Base-by-base conservation (phyloP, 371 early-diverging fungal genomes). In the Saksenaea vasiformis region DNA sequence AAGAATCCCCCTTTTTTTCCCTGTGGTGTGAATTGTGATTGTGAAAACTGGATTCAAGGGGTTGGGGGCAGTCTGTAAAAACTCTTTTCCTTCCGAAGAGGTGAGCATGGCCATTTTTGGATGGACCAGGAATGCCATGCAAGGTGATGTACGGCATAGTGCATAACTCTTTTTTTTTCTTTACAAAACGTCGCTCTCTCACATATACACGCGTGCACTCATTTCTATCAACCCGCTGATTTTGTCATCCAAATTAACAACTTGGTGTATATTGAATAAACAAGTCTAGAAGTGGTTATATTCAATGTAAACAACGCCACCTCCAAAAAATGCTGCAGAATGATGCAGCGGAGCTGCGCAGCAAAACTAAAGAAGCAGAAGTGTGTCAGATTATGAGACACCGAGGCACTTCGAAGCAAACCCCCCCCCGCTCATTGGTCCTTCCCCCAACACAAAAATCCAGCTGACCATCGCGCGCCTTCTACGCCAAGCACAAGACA, bases 351-450 rank as follows among this genome's bases (percentile, higher is more conserved):
- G 51, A 22, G 22, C 51, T 47, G 51, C 51, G 51, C 51, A 47
- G 51, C 51, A 47, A 47, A 47, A 47, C 51, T 47, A 47, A 47
- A 47, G 10, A n/a, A n/a, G 24, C n/a, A 47, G 19, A 47, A 47
- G 51, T 47, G 51, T 47, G 24, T 47, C 51, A 47, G 51, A 17
- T 22, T 22, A 47, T 17, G 51, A 47, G n/a, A 47, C 22, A 47
- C 55, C 55, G 62, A 62, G 54, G 62, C 62, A 62, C 62, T 62
- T 62, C 54, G 27, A 28, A 39, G 28, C 22, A 36, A 61, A 51
- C 26, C 54, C 35, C 22, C 28, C 54, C 51, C 54, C 55, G 54
- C 62, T 37, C 31, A 54, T 39, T n/a, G 24, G 15, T 62, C 41
- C 53, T 53, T 37, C 54, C 62, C 55, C 62, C 34, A 54, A 54